Conservation (phyloP, 768 basidiomycete species). For the Auricularia sp. region DNA sequence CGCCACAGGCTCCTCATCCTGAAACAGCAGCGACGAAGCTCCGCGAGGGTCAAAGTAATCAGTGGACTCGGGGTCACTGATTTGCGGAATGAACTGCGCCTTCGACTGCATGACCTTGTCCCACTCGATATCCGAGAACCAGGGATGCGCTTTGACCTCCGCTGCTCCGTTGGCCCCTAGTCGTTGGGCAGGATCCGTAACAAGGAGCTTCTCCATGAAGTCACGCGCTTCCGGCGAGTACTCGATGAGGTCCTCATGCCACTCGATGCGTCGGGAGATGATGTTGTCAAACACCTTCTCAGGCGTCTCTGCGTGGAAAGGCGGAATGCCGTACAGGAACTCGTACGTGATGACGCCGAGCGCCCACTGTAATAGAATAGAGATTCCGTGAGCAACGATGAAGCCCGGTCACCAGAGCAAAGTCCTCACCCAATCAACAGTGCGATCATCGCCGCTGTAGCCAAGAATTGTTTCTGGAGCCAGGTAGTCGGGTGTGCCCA, state of each 20-base stretch:
- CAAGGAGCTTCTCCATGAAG: slow-evolving; percentile 82
- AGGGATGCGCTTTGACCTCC: slow-evolving; percentile 88
- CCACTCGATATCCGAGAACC: slow-evolving; percentile 89
- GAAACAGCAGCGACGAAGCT: slow-evolving; percentile 81
- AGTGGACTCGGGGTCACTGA: slow-evolving; percentile 95
- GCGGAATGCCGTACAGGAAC: slow-evolving; percentile 92
- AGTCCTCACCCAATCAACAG: slow-evolving; percentile 87
- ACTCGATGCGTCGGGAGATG: slow-evolving; percentile 84
- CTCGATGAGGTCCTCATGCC: slow-evolving; percentile 91
- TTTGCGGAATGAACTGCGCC: slow-evolving; percentile 91
- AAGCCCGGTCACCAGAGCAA: slow-evolving; percentile 7
- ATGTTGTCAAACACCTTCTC: slow-evolving; percentile 99
- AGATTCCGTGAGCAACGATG: slow-evolving; percentile 8
- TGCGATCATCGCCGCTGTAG: slow-evolving; percentile 85
- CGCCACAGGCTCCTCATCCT: slow-evolving; percentile 67
- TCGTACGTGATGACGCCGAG: slow-evolving; percentile 97
- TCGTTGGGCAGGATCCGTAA: slow-evolving; percentile 64
- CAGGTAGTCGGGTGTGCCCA: slow-evolving; percentile 95
- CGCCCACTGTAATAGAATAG: slow-evolving; percentile 65
- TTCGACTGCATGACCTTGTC: slow-evolving; percentile 77
- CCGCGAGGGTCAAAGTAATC: slow-evolving; percentile 98
- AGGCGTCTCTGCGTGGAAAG: slow-evolving; percentile 95
- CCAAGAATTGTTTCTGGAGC: slow-evolving; percentile 94
- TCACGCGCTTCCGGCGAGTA: slow-evolving; percentile 78
- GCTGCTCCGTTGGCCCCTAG: slow-evolving; percentile 81